Percentiles rank a stretch among this genome's conserved stretches.
Conservation (phyloP, 352 stramenopile genomes). For the Phytophthora vignae region DNA sequence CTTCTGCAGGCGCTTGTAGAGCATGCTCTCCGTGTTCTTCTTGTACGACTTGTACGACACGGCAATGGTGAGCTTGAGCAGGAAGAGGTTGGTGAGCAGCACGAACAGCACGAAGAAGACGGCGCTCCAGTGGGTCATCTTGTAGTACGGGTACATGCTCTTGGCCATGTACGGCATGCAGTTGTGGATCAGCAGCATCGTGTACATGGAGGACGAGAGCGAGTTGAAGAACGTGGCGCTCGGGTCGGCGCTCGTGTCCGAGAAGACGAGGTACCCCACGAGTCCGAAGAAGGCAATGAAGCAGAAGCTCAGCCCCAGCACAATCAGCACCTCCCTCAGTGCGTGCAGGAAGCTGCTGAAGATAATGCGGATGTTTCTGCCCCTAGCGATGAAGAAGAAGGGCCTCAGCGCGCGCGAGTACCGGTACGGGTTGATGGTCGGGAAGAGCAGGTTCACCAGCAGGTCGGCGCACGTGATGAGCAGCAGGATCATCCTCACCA, state of each 20-base stretch:
- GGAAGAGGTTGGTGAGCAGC: slow-evolving; percentile 80
- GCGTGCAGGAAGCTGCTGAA: slow-evolving; percentile 85
- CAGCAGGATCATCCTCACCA: slow-evolving; percentile 69
- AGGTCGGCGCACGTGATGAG: slow-evolving; percentile 66
- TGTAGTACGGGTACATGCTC: slow-evolving; percentile 87
- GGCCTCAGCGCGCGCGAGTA: slow-evolving; percentile 74
- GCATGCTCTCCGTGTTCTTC: slow-evolving; percentile 85
- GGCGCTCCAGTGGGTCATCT: slow-evolving; percentile 79
- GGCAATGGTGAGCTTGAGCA: slow-evolving; percentile 87
- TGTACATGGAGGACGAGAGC: slow-evolving; percentile 79
- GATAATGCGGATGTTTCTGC: slow-evolving; percentile 86
- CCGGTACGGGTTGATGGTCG: slow-evolving; percentile 63
- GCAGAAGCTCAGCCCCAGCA: slow-evolving; percentile 75
- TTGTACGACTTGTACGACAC: slow-evolving; percentile 89
- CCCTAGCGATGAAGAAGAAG: slow-evolving; percentile 83
- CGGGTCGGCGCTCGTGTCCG: slow-evolving; percentile 61
- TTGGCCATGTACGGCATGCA: slow-evolving; percentile 85
- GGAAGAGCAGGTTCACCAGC: slow-evolving; percentile 52
- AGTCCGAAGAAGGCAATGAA: slow-evolving; percentile 85
- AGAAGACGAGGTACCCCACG: slow-evolving; percentile 81
- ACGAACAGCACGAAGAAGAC: slow-evolving; percentile 86
- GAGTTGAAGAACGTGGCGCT: slow-evolving; percentile 73
- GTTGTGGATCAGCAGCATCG: slow-evolving; percentile 84
- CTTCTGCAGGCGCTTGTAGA: slow-evolving; percentile 88
- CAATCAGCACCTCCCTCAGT: slow-evolving; percentile 73